These are phyloP conservation scores for Aspergillus arachidicola DNA, from an alignment of 2,329 filamentous ascomycete genomes.

Conservation along the genomic window DNA sequence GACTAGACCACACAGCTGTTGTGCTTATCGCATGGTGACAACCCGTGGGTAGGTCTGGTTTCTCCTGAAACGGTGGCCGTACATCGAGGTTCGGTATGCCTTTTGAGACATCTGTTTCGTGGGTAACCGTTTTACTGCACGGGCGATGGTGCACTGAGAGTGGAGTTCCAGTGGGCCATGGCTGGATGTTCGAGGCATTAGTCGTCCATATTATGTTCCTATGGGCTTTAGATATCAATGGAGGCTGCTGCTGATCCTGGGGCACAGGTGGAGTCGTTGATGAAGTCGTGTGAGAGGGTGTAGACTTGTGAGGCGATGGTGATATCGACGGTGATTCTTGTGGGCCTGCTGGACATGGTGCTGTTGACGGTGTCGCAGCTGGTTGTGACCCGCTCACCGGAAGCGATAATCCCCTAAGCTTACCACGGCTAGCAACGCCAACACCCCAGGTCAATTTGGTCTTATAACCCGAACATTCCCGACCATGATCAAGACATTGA, in stretches of 20 bases:
- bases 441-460: constrained; percentile 96
- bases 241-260: neutral
- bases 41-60: constrained; percentile 1
- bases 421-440: constrained; percentile 91
- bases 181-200: constrained; percentile 23
- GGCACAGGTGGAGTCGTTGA: neutral
- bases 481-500: constrained; percentile 86
- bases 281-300: neutral
- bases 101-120: neutral
- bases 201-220: constrained; percentile 20
- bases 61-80: neutral
- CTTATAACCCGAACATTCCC: constrained; percentile 94
- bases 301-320: neutral
- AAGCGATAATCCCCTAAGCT: constrained; percentile 84
- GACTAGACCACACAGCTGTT: neutral
- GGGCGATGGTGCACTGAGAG: neutral
- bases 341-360: constrained; percentile 7
- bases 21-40: neutral
- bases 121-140: neutral
- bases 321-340: neutral
- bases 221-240: neutral
- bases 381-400: constrained; percentile 56
- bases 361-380: constrained; percentile 27
- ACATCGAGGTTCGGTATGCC: neutral
- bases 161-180: constrained; percentile 18